phyloP scores from a whole-genome alignment of 2,329 filamentous ascomycete species.

The Ceratocystis papillata region DNA sequence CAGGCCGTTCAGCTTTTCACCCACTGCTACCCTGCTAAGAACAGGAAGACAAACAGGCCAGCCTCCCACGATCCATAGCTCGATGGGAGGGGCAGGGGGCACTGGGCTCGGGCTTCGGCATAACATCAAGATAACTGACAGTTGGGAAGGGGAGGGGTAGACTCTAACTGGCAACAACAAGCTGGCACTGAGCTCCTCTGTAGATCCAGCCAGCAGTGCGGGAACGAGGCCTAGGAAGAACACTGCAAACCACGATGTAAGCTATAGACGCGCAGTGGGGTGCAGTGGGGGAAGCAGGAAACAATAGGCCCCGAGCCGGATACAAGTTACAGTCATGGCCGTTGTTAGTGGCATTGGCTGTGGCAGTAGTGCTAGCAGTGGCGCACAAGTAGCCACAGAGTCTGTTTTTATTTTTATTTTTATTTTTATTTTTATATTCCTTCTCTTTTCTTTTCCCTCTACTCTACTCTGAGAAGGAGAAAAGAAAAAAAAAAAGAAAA shows the following conservation, averaged over 20 bases:
- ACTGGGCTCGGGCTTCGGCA: background rate
- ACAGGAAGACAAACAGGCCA: background rate
- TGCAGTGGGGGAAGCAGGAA: background rate
- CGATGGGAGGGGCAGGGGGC: background rate
- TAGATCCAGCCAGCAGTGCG: no score
- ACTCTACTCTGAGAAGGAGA: background rate
- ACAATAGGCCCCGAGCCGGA: background rate
- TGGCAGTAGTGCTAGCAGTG: background rate
- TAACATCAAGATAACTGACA: background rate
- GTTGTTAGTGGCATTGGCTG: constrained; percentile 1
- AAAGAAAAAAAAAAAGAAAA: no score
- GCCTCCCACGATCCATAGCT: constrained; percentile 1
- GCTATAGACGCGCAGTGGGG: background rate
- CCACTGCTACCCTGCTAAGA: background rate
- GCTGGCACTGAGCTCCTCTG: no score
- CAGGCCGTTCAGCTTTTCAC: background rate
- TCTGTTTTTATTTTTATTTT: background rate
- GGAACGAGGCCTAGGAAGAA: no score
- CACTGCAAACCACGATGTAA: no score
- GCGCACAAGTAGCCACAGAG: background rate
- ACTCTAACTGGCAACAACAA: background rate
- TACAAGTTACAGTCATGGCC: background rate
- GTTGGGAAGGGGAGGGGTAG: background rate
- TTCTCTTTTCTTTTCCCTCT: background rate
- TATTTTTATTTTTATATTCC: no score